Percentiles rank a stretch among this genome's conserved stretches.
Evolutionary conservation across 1,139 yeast species (phyloP).

Genomic region (Candida sojae): DNA sequence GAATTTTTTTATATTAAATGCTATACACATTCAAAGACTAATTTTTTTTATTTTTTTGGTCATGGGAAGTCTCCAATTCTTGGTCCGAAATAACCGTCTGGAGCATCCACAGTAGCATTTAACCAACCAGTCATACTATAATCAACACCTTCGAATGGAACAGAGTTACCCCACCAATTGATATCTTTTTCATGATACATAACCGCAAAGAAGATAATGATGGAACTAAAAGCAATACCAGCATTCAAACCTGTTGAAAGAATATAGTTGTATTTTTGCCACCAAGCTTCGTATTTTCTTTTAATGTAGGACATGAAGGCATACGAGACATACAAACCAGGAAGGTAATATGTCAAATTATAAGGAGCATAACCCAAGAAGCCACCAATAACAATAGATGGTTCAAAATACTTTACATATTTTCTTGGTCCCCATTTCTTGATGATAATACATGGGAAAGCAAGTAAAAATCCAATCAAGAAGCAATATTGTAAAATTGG

Average conservation of each 20-base stretch:
- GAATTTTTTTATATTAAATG: not conserved
- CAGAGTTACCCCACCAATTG: constrained; percentile 61
- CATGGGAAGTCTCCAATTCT: constrained; percentile 1
- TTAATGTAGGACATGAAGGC: constrained; percentile 49
- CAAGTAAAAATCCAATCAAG: constrained; percentile 53
- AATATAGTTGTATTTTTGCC: constrained; percentile 59
- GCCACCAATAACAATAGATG: constrained; percentile 45
- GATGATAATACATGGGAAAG: constrained; percentile 41
- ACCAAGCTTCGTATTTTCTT: constrained; percentile 47
- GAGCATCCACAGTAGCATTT: constrained; percentile 2
- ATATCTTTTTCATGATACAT: constrained; percentile 40
- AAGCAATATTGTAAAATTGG: constrained; percentile 54
- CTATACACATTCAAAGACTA: not conserved
- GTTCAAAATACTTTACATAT: constrained; percentile 37
- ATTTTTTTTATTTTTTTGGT: not conserved
- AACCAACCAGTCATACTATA: not conserved
- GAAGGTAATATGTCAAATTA: constrained; percentile 47
- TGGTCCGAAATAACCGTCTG: constrained; percentile 3
- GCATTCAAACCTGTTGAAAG: constrained; percentile 49
- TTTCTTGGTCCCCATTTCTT: constrained; percentile 36
- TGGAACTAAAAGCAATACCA: constrained; percentile 52
- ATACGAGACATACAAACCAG: constrained; percentile 40
- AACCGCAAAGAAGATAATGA: constrained; percentile 55
- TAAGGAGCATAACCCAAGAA: constrained; percentile 47
- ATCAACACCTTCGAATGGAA: constrained; percentile 33